A percentile compares a stretch with the other conserved stretches of the same genome.
phyloP scores from a whole-genome alignment of 2,329 filamentous ascomycete species.

The Pyricularia sp. region DNA sequence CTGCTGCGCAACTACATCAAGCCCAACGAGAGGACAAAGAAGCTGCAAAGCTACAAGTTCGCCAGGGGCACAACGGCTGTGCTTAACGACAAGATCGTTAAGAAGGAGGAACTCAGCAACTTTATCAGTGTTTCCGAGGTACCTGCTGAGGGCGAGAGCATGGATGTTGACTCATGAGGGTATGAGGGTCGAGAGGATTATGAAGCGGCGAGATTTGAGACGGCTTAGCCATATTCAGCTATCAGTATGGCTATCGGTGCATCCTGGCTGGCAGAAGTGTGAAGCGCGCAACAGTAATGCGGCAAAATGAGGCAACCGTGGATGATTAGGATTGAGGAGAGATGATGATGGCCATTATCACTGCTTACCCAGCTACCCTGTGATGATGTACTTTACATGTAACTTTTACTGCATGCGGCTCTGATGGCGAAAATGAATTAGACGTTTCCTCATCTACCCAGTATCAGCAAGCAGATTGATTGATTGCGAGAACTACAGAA shows the following conservation, averaged over 20 bases:
- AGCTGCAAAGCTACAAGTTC: constrained; percentile 90
- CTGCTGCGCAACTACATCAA: constrained; percentile 85
- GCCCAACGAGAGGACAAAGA: constrained; percentile 81
- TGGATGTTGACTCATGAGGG: constrained; percentile 55
- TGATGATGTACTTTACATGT: neutral
- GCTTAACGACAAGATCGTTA: constrained; percentile 92
- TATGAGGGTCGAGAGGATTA: neutral
- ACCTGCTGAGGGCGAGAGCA: constrained; percentile 44
- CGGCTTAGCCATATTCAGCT: neutral
- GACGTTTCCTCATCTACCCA: constrained; percentile 1
- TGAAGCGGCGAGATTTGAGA: neutral
- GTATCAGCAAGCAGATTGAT: neutral
- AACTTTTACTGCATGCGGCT: neutral
- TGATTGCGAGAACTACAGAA: neutral
- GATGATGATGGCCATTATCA: neutral
- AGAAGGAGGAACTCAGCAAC: constrained; percentile 83
- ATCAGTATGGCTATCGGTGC: neutral
- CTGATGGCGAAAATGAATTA: constrained; percentile 5
- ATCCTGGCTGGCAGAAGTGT: neutral
- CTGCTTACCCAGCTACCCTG: neutral
- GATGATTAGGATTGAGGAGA: neutral
- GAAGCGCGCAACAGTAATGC: neutral
- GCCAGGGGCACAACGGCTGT: constrained; percentile 85
- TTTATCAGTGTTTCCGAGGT: constrained; percentile 88
- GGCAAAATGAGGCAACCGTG: neutral